phyloP scores from a whole-genome alignment of 495 filamentous ascomycete species.

The Neurospora sp. region DNA sequence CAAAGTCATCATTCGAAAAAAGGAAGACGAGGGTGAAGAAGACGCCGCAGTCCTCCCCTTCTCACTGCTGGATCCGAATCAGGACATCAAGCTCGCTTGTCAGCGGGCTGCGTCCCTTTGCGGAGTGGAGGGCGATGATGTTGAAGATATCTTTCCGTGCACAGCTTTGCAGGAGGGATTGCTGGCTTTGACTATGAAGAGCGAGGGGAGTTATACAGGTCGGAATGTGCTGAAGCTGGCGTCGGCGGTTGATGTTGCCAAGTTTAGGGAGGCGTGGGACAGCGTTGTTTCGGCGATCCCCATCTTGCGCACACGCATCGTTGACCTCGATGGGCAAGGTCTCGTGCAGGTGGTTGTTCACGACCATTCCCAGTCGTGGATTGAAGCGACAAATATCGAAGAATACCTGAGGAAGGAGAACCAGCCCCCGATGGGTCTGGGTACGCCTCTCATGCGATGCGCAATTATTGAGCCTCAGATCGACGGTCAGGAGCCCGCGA shows the following conservation, averaged over 20 bases:
- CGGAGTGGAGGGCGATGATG: conserved; percentile 21
- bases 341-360: conserved; percentile 41
- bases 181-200: conserved; percentile 36
- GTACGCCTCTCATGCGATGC: conserved; percentile 43
- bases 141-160: conserved; percentile 54
- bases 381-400: background rate
- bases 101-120: conserved; percentile 38
- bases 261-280: conserved; percentile 47
- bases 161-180: conserved; percentile 56
- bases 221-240: conserved; percentile 37
- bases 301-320: conserved; percentile 47
- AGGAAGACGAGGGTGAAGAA: background rate
- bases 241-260: conserved; percentile 29
- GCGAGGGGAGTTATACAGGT: conserved; percentile 43
- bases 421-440: conserved; percentile 40
- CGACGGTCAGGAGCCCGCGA: conserved; percentile 26
- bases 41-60: conserved; percentile 3
- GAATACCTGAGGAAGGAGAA: conserved; percentile 33
- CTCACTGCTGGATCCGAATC: background rate
- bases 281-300: conserved; percentile 34
- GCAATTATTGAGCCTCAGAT: conserved; percentile 29
- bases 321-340: conserved; percentile 33
- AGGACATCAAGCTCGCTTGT: background rate
- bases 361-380: background rate
- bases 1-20: background rate